These are phyloP conservation scores for Colletotrichum sansevieriae DNA, from an alignment of 2,329 filamentous ascomycete genomes.

Conservation along the genomic window DNA sequence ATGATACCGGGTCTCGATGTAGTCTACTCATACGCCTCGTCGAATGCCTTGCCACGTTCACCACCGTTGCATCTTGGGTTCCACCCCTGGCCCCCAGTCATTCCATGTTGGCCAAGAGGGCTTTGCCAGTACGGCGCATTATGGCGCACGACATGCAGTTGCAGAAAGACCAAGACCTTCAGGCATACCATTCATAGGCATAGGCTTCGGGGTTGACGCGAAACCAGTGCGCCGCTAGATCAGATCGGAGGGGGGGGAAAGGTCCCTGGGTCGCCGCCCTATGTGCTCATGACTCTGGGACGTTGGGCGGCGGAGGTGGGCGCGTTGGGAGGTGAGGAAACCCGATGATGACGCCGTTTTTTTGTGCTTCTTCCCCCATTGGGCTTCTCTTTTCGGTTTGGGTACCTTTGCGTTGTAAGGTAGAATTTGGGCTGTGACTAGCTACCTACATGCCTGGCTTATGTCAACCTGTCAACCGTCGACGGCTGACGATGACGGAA, in stretches of 20 bases:
- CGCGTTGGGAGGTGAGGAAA: background rate
- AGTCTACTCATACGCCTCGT: slow-evolving; percentile 25
- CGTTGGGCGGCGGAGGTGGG: slow-evolving; percentile 14
- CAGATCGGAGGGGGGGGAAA: slow-evolving; percentile 16
- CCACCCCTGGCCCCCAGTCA: slow-evolving; percentile 25
- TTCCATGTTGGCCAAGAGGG: background rate
- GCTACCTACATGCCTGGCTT: background rate
- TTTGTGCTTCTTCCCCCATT: slow-evolving; percentile 6
- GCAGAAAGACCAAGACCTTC: background rate
- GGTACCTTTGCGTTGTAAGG: slow-evolving; percentile 38
- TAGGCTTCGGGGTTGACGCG: slow-evolving; percentile 30
- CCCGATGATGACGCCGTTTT: slow-evolving; percentile 21
- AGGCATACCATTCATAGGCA: background rate
- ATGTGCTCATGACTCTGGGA: slow-evolving; percentile 1
- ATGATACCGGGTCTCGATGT: background rate
- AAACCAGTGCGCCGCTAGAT: slow-evolving; percentile 40
- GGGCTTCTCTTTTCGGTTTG: slow-evolving; percentile 25
- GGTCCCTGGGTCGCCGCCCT: background rate
- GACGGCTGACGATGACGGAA: slow-evolving; percentile 40
- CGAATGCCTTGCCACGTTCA: slow-evolving; percentile 29
- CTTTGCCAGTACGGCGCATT: slow-evolving; percentile 15
- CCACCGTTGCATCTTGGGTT: slow-evolving; percentile 33
- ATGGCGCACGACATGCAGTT: slow-evolving; percentile 30
- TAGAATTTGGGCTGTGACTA: slow-evolving; percentile 19
- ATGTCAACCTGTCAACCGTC: slow-evolving; percentile 18